Evolutionary conservation across 2,329 filamentous ascomycete genomes (phyloP).

Genomic region (Colletotrichum lini): DNA sequence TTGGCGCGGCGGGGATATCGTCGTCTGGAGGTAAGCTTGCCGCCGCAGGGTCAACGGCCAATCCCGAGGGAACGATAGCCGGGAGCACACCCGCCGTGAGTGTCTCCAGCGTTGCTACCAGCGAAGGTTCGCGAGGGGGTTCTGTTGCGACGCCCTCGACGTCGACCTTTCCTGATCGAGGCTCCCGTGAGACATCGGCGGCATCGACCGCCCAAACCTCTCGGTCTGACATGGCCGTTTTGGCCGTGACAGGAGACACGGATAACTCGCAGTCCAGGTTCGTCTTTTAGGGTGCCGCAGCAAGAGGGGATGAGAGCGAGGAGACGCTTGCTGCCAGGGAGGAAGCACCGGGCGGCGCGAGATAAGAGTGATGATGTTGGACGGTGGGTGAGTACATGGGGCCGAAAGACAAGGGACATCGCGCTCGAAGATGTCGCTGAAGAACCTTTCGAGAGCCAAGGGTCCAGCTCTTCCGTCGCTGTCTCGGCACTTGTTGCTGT

Average conservation of each 20-base stretch:
- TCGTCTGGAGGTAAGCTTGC: not conserved
- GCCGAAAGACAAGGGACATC: too few relatives aligned
- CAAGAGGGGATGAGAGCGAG: not conserved
- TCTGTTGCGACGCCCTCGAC: not conserved
- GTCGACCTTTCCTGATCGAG: not conserved
- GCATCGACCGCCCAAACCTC: not conserved
- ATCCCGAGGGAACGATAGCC: not conserved
- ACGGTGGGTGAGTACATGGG: not conserved
- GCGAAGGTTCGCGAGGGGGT: too few relatives aligned
- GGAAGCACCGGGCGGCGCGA: too few relatives aligned
- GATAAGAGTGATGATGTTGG: not conserved
- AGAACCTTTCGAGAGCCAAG: too few relatives aligned
- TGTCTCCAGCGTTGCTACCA: not conserved
- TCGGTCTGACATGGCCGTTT: too few relatives aligned
- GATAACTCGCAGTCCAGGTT: too few relatives aligned
- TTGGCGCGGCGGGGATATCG: not conserved
- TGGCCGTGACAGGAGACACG: not conserved
- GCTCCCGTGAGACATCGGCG: not conserved
- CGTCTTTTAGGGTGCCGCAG: not conserved
- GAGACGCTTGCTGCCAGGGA: not conserved
- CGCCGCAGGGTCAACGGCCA: not conserved
- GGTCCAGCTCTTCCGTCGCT: too few relatives aligned
- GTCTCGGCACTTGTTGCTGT: too few relatives aligned
- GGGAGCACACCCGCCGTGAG: not conserved
- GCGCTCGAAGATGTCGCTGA: too few relatives aligned